Conservation (phyloP, 768 basidiomycete species). For the Suillus weaverae region DNA sequence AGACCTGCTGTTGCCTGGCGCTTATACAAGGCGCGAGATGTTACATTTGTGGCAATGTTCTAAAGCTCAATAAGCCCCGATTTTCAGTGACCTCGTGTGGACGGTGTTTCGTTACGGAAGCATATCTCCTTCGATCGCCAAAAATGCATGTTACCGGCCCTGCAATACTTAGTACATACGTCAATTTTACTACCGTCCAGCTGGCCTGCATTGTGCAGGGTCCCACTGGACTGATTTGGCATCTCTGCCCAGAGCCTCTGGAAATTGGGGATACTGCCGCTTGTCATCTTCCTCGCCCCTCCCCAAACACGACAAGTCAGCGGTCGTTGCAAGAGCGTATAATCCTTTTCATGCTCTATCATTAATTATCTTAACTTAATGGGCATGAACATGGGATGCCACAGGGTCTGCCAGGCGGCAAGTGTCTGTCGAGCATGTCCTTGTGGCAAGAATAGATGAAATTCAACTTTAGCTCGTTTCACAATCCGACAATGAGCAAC, state of each 20-base stretch:
- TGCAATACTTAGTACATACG: not conserved
- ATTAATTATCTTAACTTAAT: not conserved
- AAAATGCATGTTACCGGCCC: not conserved
- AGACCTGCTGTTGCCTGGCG: not conserved
- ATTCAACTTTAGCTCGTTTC: conserved; percentile 1
- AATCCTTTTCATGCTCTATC: not conserved
- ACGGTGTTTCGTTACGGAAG: not conserved
- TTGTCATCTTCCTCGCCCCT: not conserved
- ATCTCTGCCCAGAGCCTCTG: not conserved
- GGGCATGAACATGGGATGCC: not conserved
- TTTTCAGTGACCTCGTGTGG: conserved; percentile 1
- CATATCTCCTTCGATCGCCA: not conserved
- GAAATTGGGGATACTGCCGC: not conserved
- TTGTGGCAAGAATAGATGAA: not conserved
- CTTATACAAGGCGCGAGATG: not conserved
- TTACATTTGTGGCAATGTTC: not conserved
- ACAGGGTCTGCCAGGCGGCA: conserved; percentile 7
- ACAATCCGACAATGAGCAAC: not conserved
- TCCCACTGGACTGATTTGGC: not conserved
- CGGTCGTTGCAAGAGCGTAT: not conserved
- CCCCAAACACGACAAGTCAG: conserved; percentile 1
- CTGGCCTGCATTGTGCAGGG: not conserved
- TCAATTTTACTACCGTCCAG: not conserved
- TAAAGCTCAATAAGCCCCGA: not conserved
- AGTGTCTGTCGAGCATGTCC: not conserved